phyloP scores from a whole-genome alignment of 345 rosid species.

The Salix exigua region DNA sequence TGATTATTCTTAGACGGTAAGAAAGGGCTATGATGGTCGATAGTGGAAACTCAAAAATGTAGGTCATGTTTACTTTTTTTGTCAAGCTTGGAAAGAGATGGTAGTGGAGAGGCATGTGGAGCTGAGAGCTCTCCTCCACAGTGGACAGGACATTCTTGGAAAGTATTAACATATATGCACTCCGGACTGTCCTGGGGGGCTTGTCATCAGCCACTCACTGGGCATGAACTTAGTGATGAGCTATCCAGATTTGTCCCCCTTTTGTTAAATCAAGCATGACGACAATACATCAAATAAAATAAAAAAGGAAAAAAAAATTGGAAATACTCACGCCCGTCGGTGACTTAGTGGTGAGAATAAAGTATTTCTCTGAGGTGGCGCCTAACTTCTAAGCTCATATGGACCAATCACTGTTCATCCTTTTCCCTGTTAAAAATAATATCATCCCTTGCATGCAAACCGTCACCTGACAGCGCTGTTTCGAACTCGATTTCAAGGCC shows the following conservation, averaged over 20 bases:
- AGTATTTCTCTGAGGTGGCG: too few relatives aligned
- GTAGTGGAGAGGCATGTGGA: conserved; percentile 29
- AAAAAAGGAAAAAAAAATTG: too few relatives aligned
- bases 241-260: conserved; percentile 3
- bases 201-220: background rate
- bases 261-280: background rate
- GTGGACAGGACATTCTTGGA: background rate
- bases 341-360: too few relatives aligned
- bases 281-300: too few relatives aligned
- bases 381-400: too few relatives aligned
- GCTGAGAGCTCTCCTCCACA: background rate
- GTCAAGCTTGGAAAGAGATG: background rate
- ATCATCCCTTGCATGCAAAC: too few relatives aligned
- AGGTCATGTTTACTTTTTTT: conserved; percentile 6
- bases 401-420: too few relatives aligned
- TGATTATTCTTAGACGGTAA: background rate
- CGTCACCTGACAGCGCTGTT: too few relatives aligned
- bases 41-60: conserved; percentile 25
- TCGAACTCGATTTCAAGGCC: too few relatives aligned
- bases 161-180: background rate
- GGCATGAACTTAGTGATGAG: background rate
- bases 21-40: conserved; percentile 2
- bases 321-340: too few relatives aligned
- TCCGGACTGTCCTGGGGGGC: background rate
- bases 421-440: too few relatives aligned